Percentiles rank a stretch among this genome's conserved stretches.
Conservation (phyloP, 495 filamentous ascomycete genomes). For the Hypoxylon trugodes region DNA sequence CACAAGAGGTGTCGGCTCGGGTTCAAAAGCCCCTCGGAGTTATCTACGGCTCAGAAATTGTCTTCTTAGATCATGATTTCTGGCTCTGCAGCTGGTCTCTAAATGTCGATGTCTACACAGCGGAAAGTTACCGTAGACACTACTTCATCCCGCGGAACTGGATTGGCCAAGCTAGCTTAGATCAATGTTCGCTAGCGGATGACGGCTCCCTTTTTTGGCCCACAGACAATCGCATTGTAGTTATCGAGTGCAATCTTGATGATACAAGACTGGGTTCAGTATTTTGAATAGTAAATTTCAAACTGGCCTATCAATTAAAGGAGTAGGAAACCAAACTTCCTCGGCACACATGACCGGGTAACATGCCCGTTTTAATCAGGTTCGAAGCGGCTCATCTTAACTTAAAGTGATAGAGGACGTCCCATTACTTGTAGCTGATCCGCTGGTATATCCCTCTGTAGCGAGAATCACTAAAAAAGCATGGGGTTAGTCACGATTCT, state of each 20-base stretch:
- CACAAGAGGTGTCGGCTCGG: background rate
- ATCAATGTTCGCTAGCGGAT: background rate
- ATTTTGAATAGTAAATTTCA: background rate
- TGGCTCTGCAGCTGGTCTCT: background rate
- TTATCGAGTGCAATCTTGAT: background rate
- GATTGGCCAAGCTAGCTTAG: background rate
- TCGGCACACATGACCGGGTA: too few species aligned
- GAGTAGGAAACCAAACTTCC: too few species aligned
- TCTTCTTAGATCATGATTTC: background rate
- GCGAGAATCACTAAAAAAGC: conserved; percentile 60
- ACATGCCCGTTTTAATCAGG: background rate
- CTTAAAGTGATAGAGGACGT: conserved; percentile 29
- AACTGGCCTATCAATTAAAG: background rate
- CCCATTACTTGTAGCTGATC: conserved; percentile 33
- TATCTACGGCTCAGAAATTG: background rate
- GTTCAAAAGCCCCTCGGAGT: background rate
- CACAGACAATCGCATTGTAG: background rate
- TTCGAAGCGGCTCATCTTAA: conserved; percentile 36
- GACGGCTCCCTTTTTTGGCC: background rate
- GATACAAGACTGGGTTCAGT: background rate
- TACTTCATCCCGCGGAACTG: background rate
- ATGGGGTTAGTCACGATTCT: background rate
- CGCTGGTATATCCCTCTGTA: conserved; percentile 64
- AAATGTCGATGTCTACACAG: background rate
- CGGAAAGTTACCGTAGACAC: background rate